A percentile compares a stretch with the other conserved stretches of the same genome.
phyloP scores from a whole-genome alignment of 2,329 filamentous ascomycete species.

The Meredithiella fracta region DNA sequence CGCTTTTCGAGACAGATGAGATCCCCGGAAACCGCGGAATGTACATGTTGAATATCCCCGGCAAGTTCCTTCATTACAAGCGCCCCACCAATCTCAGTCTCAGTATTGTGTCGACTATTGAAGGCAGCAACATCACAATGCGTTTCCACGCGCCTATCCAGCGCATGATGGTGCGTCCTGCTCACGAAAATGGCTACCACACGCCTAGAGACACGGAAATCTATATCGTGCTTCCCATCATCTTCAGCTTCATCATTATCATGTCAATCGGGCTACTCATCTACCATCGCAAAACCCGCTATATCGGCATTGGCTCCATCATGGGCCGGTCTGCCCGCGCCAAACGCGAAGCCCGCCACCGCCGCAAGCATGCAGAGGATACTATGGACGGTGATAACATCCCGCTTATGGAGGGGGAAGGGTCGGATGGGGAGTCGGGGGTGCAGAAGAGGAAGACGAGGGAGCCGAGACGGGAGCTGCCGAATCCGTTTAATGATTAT shows the following conservation, averaged over 20 bases:
- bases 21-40: conserved; percentile 29
- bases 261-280: conserved; percentile 38
- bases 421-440: neutral
- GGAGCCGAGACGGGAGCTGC: neutral
- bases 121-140: conserved; percentile 17
- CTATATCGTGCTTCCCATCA: conserved; percentile 35
- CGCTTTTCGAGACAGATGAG: conserved; percentile 23
- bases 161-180: conserved; percentile 20
- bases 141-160: conserved; percentile 17
- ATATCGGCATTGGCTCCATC: conserved; percentile 34
- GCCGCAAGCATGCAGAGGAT: conserved; percentile 1
- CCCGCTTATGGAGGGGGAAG: conserved; percentile 21
- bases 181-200: conserved; percentile 20
- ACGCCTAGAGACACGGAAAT: conserved; percentile 27
- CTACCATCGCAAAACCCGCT: conserved; percentile 36
- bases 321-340: conserved; percentile 25
- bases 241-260: conserved; percentile 31
- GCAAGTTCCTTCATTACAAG: conserved; percentile 23
- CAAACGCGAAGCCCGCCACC: conserved; percentile 18
- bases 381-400: conserved; percentile 5
- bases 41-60: conserved; percentile 29
- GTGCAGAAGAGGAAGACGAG: conserved; percentile 12
- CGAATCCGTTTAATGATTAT: conserved; percentile 14
- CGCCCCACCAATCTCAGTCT: conserved; percentile 32
- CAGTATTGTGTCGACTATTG: conserved; percentile 25